A percentile compares a stretch with the other conserved stretches of the same genome.
Conservation (phyloP, 352 stramenopile genomes). For the Globisporangium irregulare region DNA sequence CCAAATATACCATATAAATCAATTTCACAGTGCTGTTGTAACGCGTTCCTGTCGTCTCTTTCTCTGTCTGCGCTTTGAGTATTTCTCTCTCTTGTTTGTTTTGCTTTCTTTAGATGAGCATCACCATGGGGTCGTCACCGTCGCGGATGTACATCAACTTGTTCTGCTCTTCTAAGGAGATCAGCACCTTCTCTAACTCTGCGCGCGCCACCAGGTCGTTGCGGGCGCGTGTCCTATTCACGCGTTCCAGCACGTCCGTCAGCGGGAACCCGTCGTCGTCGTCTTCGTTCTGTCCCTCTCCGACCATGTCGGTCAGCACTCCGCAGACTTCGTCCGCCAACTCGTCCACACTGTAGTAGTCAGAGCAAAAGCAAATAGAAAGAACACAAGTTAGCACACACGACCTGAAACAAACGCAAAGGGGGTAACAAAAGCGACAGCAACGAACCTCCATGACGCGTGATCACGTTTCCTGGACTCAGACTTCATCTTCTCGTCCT, state of each 20-base stretch:
- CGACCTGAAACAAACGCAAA: neutral
- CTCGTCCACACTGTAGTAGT: conserved; percentile 40
- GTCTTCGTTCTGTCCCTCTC: conserved; percentile 28
- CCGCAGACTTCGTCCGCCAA: conserved; percentile 64
- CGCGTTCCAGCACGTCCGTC: conserved; percentile 45
- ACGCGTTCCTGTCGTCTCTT: neutral
- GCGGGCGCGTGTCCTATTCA: conserved; percentile 46
- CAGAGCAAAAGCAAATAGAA: conserved; percentile 10
- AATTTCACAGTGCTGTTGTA: conserved; percentile 14
- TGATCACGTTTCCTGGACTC: conserved; percentile 66
- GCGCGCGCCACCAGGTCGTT: conserved; percentile 31
- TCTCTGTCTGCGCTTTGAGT: conserved; percentile 8
- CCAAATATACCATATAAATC: conserved; percentile 20
- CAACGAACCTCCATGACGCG: conserved; percentile 55
- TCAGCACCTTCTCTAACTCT: conserved; percentile 70
- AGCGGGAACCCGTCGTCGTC: conserved; percentile 67
- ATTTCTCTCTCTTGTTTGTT: neutral
- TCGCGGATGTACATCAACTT: conserved; percentile 90
- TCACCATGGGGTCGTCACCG: conserved; percentile 73
- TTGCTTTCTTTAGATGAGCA: conserved; percentile 74
- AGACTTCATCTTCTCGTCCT: conserved; percentile 23
- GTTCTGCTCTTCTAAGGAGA: conserved; percentile 83
- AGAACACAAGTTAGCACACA: conserved; percentile 3
- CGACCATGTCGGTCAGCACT: conserved; percentile 59
- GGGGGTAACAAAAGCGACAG: neutral